Base-by-base conservation (phyloP, 2,329 filamentous ascomycete genomes). In the Alternaria infectoria region DNA sequence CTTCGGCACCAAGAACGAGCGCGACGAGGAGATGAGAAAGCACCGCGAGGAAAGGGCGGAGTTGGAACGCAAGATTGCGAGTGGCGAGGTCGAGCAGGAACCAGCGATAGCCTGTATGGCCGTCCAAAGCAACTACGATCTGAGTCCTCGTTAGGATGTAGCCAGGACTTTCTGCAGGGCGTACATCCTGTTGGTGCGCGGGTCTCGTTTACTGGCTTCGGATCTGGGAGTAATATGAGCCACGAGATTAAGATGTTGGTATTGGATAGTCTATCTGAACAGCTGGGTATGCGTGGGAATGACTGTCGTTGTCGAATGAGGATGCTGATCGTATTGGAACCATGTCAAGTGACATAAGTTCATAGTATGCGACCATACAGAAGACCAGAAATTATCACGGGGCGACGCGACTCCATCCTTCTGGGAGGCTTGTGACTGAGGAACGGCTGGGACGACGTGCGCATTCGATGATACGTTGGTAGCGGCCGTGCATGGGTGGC, bases 71-170 rank as follows among this genome's bases (percentile, higher is more conserved):
- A 62, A 45, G 23, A 25, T 57, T 1, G 28, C 25, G 46, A 43
- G 59, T 46, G 40, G 59, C 23, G 59, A 58, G 15, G 1, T 36
- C 8, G 15, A 36, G 8, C 15, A 1, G 2, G 32, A 36, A 2
- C 32, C 32, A 3, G 8, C 32, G 32, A 36, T 36, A 36, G 32
- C 32, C 32, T 36, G 32, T n/a, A 36, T 36, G 32, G 32, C 32
- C 32, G 15, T 54, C 21, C 32, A 57, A 50, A 62, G 54, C 15
- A 40, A 62, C 32, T 54, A 54, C 46, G 40, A 54, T 30, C 52
- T 61, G 32, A 23, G 46, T 15, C 59, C 46, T 28, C 51, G 44
- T 28, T 61, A 70, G 44, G 15, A 13, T 5, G 81, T 77, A 40
- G n/a, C 21, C 19, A 17, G 12, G 40, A 43, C 26, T 47, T 21